Conservation (phyloP, 768 basidiomycete species). For the Hericium alpestre region DNA sequence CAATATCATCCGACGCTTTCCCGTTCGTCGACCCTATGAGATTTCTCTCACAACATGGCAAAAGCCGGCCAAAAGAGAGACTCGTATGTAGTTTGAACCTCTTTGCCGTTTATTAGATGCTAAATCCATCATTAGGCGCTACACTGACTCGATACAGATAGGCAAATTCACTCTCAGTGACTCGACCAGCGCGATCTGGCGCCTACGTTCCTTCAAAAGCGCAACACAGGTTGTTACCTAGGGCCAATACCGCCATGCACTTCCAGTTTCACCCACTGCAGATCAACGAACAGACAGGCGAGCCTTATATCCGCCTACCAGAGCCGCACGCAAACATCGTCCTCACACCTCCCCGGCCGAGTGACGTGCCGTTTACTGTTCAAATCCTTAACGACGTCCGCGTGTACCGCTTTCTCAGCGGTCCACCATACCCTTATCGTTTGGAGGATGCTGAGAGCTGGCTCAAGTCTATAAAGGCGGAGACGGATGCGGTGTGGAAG, state of each 20-base stretch:
- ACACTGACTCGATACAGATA: too few relatives aligned
- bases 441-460: slow-evolving; percentile 30
- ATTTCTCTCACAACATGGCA: too few relatives aligned
- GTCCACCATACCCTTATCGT: slow-evolving; percentile 45
- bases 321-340: slow-evolving; percentile 43
- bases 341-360: slow-evolving; percentile 44
- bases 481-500: slow-evolving; percentile 15
- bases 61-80: too few relatives aligned
- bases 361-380: slow-evolving; percentile 29
- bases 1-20: too few relatives aligned
- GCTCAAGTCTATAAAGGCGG: slow-evolving; percentile 17
- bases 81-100: too few relatives aligned
- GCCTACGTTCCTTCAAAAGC: too few relatives aligned
- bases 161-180: too few relatives aligned
- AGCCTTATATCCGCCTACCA: slow-evolving; percentile 46
- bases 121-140: too few relatives aligned
- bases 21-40: too few relatives aligned
- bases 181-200: too few relatives aligned
- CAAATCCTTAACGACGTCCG: slow-evolving; percentile 38
- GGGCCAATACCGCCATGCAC: background rate
- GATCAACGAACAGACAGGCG: slow-evolving; percentile 31
- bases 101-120: too few relatives aligned
- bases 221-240: too few relatives aligned
- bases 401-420: slow-evolving; percentile 34
- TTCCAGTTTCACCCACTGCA: slow-evolving; percentile 17